Evolutionary conservation across 1,284 basidiomycete species (phyloP).

Genomic region (Ganoderma lucidum): DNA sequence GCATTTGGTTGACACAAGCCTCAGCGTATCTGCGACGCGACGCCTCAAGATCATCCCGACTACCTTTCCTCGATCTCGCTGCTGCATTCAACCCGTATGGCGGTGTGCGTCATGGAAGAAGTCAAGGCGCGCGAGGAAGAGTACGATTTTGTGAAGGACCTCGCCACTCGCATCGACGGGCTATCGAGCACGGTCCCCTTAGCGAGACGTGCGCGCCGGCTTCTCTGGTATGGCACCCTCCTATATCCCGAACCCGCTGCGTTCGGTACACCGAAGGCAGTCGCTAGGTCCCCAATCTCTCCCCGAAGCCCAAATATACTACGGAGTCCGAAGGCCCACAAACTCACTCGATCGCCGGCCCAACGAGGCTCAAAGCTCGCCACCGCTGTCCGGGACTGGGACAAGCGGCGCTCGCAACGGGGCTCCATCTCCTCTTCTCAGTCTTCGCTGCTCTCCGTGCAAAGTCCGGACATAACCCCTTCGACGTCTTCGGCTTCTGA

Average conservation of each 20-base stretch:
- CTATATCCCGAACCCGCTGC: not conserved
- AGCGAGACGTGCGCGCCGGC: conserved; percentile 72
- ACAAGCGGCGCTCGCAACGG: conserved; percentile 50
- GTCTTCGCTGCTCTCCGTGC: conserved; percentile 46
- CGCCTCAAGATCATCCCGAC: conserved; percentile 74
- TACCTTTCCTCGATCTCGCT: conserved; percentile 73
- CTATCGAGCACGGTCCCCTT: conserved; percentile 60
- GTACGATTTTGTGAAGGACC: conserved; percentile 73
- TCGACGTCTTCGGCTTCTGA: conserved; percentile 33
- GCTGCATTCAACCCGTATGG: conserved; percentile 69
- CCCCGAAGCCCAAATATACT: not conserved
- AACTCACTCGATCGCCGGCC: conserved; percentile 10
- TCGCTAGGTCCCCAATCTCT: not conserved
- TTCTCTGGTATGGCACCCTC: conserved; percentile 72
- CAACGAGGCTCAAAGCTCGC: conserved; percentile 44
- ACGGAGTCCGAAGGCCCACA: not conserved
- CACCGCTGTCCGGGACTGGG: conserved; percentile 53
- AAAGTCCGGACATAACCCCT: conserved; percentile 35
- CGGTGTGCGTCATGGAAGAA: conserved; percentile 80
- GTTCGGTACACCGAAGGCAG: not conserved
- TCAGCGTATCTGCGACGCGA: conserved; percentile 71
- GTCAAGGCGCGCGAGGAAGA: conserved; percentile 88
- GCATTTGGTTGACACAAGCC: not conserved
- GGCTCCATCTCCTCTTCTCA: conserved; percentile 57
- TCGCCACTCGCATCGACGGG: conserved; percentile 67